Evolutionary conservation across 352 stramenopile species (phyloP).

Genomic region (Phytophthora sp.): DNA sequence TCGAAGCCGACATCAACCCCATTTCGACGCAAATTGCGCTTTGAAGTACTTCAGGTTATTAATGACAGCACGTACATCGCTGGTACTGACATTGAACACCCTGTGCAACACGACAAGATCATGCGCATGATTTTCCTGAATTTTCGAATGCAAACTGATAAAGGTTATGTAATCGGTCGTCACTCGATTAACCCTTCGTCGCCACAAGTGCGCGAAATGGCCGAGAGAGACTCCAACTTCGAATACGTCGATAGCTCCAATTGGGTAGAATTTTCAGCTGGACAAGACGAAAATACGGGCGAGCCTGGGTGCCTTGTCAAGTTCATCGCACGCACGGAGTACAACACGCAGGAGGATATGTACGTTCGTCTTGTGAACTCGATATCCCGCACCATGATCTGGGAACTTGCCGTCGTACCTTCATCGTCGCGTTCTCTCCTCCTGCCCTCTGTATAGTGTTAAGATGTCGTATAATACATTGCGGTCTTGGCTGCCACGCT

Average conservation of each 20-base stretch:
- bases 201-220: constrained; percentile 40
- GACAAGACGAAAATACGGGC: constrained; percentile 35
- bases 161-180: constrained; percentile 63
- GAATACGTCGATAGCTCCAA: constrained; percentile 63
- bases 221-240: constrained; percentile 45
- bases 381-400: constrained; percentile 58
- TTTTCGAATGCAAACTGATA: constrained; percentile 59
- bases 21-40: constrained; percentile 44
- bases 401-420: constrained; percentile 60
- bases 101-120: constrained; percentile 52
- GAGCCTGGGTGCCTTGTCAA: constrained; percentile 60
- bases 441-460: constrained; percentile 23
- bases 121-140: constrained; percentile 55
- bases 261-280: constrained; percentile 58
- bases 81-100: constrained; percentile 53
- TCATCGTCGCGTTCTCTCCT: constrained; percentile 35
- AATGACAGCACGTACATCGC: constrained; percentile 60
- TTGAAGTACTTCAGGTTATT: constrained; percentile 54
- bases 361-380: constrained; percentile 58
- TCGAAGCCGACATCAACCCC: constrained; percentile 34
- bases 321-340: constrained; percentile 64
- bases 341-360: constrained; percentile 66
- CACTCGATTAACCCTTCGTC: constrained; percentile 61
- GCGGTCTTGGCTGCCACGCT: background rate
- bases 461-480: constrained; percentile 6